Base-by-base conservation (phyloP, 2,329 filamentous ascomycete species). In the Penicillium brevicompactum region DNA sequence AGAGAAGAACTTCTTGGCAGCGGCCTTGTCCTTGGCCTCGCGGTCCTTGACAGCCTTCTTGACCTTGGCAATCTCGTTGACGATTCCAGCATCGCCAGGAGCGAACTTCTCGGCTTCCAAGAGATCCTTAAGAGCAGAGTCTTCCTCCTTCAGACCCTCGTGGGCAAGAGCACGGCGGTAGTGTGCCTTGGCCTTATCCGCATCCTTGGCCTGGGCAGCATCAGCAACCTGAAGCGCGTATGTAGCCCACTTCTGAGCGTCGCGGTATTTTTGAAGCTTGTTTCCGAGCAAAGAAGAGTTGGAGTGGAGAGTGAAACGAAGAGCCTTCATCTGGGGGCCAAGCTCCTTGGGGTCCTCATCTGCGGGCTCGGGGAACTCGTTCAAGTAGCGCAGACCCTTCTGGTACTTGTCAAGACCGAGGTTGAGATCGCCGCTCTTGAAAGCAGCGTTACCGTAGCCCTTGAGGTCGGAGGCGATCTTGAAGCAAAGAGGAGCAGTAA, bases 361-460 rank as follows among this genome's bases (percentile, higher is more conserved):
- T 22, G 78, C 74, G 1, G 81, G 76, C 11, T 90, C 86, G 1
- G 89, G 88, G 69, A 92, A 90, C 74, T 95, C 90, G 74, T 93
- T 90, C 57, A 96, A 80, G 74, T 96, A 97, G 66, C 92, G 87
- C 58, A 96, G 77, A 16, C 87, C 92, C 80, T 99, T 99, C 74
- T 95, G 87, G 78, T 99, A 99, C 79, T 99, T 99, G 57, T 88
- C 87, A 24, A 97, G 80, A 2, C 87, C 93, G 31, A 90, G 76
- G 37, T 80, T 74, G 38, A 88, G 69, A 66, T 96, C 84, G 40
- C 87, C 86, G 24, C 77, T 80, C 81, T 97, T 97, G 84, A 97
- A 97, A 1, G 92, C 92, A 65, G 87, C 86, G 80, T 96, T 97
- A 66, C 94, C 94, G 70, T 88, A 94, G 34, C 89, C 90, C 80